Percentiles rank a stretch among this genome's conserved stretches.
These are phyloP conservation scores for Pigoraptor vietnamica DNA, from an alignment of 78 protist species.

Conservation along the genomic window DNA sequence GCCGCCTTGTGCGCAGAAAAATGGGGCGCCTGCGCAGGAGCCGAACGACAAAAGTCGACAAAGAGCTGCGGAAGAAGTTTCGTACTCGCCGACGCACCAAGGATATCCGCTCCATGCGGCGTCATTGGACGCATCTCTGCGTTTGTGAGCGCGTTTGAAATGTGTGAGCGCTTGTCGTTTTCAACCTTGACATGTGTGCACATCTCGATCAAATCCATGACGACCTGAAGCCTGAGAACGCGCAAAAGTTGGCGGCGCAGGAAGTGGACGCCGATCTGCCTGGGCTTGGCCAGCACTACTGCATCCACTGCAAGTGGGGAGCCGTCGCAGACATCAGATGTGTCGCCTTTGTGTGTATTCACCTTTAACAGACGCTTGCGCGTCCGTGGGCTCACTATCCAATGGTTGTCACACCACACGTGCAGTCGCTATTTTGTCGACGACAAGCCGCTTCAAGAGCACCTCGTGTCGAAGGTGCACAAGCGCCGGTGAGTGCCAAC, in stretches of 20 bases:
- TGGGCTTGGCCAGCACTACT: constrained; percentile 34
- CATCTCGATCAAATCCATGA: constrained; percentile 32
- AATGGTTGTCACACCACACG: background rate
- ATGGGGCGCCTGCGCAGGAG: background rate
- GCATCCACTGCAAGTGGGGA: background rate
- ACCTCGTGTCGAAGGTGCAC: background rate
- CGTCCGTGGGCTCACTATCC: background rate
- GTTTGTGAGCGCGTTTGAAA: background rate
- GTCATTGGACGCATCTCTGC: background rate
- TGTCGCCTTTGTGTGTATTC: no score
- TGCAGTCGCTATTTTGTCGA: background rate
- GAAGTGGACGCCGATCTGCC: constrained; percentile 22
- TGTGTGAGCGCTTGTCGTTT: no score
- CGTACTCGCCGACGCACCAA: background rate
- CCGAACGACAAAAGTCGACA: background rate
- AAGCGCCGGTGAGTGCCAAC: background rate
- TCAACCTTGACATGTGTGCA: no score
- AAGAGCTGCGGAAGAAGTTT: background rate
- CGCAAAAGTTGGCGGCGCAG: constrained; percentile 2
- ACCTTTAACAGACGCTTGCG: background rate
- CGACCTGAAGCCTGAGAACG: constrained; percentile 1
- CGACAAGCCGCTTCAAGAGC: background rate
- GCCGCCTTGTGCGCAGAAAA: background rate
- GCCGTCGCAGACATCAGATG: background rate
- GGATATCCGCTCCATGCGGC: no score